Evolutionary conservation across 306 rosid genomes (phyloP), one percentile per base, ranked within the genome.

Genomic region (Trifolium repens): DNA sequence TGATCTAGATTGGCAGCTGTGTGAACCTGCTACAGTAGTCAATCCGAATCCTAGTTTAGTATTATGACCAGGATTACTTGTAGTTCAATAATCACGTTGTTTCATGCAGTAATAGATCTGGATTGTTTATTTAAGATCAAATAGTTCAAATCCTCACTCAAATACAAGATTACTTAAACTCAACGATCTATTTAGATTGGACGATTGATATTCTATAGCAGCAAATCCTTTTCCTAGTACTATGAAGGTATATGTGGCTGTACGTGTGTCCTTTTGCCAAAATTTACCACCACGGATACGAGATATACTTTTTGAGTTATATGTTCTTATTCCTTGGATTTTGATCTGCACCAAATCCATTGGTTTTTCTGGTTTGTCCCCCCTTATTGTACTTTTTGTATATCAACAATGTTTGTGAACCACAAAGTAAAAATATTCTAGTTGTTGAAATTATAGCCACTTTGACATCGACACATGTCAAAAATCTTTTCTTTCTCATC

Each of bases 271-370:
- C 76, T 57, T 74, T 70, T 58, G 66, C 57, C 60, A 62, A 72
- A 74, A 44, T 75, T 78, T 50, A 72, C 58, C 79, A 67, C 58
- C 70, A 64, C 46, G 40, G 49, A 71, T 67, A 34, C 7, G 5
- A 32, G 71, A 66, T 77, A 83, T 69, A 52, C 73, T 81, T 70
- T 78, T 13, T 5, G 40, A 40, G 50, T 67, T 39, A 2, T 14
- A 3, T 73, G 69, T 52, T 54, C 17, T 78, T 76, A 57, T 62
- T 67, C 74, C 78, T 78, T 71, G 79, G 85, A 87, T 87, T 87
- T 73, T 82, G 46, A 16, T 87, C n/a, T 40, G 46, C 71, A 39
- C 8, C 39, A 58, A 58, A 26, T 14, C 65, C 65, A 14, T 59
- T 55, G 61, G 61, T 55, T 55, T 55, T 73, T 82, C 66, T 68